Percentiles rank a stretch among this genome's conserved stretches.
phyloP scores from a whole-genome alignment of 2,329 filamentous ascomycete species.

The Botrytis deweyae region DNA sequence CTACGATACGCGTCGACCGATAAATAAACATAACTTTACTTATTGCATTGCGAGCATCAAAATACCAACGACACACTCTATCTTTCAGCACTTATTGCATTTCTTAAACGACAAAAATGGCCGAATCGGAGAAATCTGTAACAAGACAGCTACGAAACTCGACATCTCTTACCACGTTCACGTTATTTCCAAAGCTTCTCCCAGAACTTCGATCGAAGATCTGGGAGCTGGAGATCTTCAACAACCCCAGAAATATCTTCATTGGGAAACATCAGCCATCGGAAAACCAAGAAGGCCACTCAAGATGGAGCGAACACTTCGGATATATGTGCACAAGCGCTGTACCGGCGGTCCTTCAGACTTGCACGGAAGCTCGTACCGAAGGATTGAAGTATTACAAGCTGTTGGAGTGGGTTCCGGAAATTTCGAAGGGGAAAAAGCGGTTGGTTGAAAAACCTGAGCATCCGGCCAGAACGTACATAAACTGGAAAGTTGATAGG shows the following conservation, averaged over 20 bases:
- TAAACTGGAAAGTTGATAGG: constrained; percentile 2
- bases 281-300: neutral
- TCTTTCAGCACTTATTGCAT: neutral
- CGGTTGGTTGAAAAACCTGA: neutral
- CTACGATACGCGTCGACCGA: neutral
- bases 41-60: neutral
- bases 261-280: neutral
- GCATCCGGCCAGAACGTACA: neutral
- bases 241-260: neutral
- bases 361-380: neutral
- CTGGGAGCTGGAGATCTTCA: neutral
- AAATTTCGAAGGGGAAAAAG: neutral
- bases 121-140: neutral
- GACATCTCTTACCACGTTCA: neutral
- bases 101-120: neutral
- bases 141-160: neutral
- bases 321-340: neutral
- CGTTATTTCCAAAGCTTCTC: neutral
- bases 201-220: neutral
- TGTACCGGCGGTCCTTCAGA: neutral
- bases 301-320: neutral
- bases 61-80: neutral
- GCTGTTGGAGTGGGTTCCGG: neutral
- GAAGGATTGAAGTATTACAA: neutral
- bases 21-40: neutral